Percentiles rank a stretch among this genome's conserved stretches.
Evolutionary conservation across 495 filamentous ascomycete species (phyloP).

Genomic region (Rhypophila decipiens): DNA sequence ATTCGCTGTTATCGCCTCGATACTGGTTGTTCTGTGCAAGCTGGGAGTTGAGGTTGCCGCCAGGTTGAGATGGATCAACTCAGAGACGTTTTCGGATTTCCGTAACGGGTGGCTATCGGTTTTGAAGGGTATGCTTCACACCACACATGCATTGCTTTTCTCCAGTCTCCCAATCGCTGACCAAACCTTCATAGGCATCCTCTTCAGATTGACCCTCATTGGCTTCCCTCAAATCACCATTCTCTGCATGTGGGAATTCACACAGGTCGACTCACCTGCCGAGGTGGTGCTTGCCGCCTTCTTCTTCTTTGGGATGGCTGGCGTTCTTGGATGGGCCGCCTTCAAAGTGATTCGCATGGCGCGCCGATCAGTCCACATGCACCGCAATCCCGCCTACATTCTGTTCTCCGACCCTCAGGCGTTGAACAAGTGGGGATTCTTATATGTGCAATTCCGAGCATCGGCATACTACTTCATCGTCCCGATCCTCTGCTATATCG

Average conservation of each 20-base stretch:
- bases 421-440: constrained; percentile 97
- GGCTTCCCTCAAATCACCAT: constrained; percentile 91
- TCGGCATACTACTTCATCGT: constrained; percentile 97
- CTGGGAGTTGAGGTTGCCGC: constrained; percentile 61
- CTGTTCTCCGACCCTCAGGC: constrained; percentile 89
- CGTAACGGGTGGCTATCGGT: constrained; percentile 68
- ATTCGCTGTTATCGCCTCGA: constrained; percentile 64
- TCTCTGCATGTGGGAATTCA: constrained; percentile 93
- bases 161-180: constrained; percentile 13
- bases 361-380: constrained; percentile 78
- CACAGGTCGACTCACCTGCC: constrained; percentile 74
- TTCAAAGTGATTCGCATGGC: constrained; percentile 87
- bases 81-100: constrained; percentile 89
- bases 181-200: constrained; percentile 55
- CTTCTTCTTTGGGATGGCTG: constrained; percentile 77
- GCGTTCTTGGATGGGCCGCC: constrained; percentile 78
- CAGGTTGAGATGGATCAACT: constrained; percentile 70
- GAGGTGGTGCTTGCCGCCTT: constrained; percentile 85
- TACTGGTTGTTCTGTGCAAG: constrained; percentile 76
- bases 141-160: neutral
- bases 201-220: constrained; percentile 86
- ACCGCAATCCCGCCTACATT: constrained; percentile 96
- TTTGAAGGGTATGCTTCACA: constrained; percentile 19
- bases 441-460: constrained; percentile 96
- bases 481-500: constrained; percentile 68